phyloP scores from a whole-genome alignment of 2,329 filamentous ascomycete genomes.

The Alternaria sp. region DNA sequence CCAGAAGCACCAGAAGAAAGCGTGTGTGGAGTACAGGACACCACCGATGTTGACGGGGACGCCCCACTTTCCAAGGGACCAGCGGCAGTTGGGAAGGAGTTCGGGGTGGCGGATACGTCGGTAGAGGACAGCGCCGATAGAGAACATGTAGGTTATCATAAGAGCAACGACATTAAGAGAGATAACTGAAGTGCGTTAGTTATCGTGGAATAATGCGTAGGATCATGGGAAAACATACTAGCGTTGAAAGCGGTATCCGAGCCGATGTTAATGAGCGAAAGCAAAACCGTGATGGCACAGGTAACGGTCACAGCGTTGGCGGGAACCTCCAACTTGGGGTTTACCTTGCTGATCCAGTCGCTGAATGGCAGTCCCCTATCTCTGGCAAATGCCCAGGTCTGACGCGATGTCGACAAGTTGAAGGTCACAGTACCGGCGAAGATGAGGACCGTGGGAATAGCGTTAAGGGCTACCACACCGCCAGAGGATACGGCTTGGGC shows the following conservation, averaged over 20 bases:
- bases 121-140: slow-evolving; percentile 52
- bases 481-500: slow-evolving; percentile 34
- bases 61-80: slow-evolving; percentile 52
- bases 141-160: slow-evolving; percentile 54
- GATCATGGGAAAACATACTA: slow-evolving; percentile 23
- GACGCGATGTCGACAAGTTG: slow-evolving; percentile 44
- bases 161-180: slow-evolving; percentile 51
- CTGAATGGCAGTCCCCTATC: slow-evolving; percentile 47
- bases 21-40: slow-evolving; percentile 46
- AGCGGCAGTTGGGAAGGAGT: slow-evolving; percentile 49
- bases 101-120: slow-evolving; percentile 49
- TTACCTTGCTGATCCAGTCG: slow-evolving; percentile 37
- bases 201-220: not conserved
- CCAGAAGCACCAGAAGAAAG: slow-evolving; percentile 56
- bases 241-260: slow-evolving; percentile 47
- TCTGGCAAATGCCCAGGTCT: slow-evolving; percentile 49
- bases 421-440: slow-evolving; percentile 43
- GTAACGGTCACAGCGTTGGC: slow-evolving; percentile 45
- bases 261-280: slow-evolving; percentile 48
- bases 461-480: slow-evolving; percentile 41
- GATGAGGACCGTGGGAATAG: slow-evolving; percentile 42
- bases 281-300: slow-evolving; percentile 36
- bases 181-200: slow-evolving; percentile 36
- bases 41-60: slow-evolving; percentile 50
- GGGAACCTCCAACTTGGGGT: slow-evolving; percentile 39